These are phyloP conservation scores for Raffaelea albimanens DNA, from an alignment of 2,329 filamentous ascomycete species.

Conservation along the genomic window DNA sequence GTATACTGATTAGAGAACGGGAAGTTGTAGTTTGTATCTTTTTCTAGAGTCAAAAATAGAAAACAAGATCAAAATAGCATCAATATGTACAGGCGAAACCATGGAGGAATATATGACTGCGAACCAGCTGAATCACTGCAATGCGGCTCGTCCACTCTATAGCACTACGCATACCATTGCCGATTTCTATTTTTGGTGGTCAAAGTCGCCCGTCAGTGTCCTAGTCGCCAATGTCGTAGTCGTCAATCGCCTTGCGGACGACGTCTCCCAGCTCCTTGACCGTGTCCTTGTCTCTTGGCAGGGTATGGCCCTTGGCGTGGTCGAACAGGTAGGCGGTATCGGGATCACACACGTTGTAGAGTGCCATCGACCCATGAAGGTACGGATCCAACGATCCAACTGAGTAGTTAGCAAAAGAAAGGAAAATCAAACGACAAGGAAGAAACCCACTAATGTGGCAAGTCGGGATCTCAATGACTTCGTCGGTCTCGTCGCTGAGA, in stretches of 20 bases:
- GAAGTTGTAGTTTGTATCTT: no score
- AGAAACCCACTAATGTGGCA: constrained; percentile 36
- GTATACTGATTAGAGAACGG: no score
- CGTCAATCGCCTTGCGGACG: constrained; percentile 20
- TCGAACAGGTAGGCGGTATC: constrained; percentile 54
- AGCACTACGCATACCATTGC: not conserved
- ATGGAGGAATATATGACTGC: no score
- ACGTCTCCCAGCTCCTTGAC: constrained; percentile 37
- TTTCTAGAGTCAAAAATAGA: no score
- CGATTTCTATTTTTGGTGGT: not conserved
- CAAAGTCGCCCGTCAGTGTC: no score
- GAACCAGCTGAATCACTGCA: no score
- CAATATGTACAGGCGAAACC: no score
- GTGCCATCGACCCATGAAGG: constrained; percentile 48
- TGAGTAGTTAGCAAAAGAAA: constrained; percentile 12
- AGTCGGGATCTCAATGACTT: constrained; percentile 40
- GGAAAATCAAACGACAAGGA: not conserved
- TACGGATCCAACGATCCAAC: constrained; percentile 51
- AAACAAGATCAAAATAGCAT: no score
- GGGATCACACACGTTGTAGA: constrained; percentile 52
- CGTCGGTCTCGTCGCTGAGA: constrained; percentile 37
- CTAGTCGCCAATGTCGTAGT: constrained; percentile 11
- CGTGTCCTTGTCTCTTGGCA: constrained; percentile 43
- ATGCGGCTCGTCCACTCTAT: not conserved
- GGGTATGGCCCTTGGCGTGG: constrained; percentile 54